Base-by-base conservation (phyloP, 1,139 yeast genomes). In the Blastobotrys capitulatus region DNA sequence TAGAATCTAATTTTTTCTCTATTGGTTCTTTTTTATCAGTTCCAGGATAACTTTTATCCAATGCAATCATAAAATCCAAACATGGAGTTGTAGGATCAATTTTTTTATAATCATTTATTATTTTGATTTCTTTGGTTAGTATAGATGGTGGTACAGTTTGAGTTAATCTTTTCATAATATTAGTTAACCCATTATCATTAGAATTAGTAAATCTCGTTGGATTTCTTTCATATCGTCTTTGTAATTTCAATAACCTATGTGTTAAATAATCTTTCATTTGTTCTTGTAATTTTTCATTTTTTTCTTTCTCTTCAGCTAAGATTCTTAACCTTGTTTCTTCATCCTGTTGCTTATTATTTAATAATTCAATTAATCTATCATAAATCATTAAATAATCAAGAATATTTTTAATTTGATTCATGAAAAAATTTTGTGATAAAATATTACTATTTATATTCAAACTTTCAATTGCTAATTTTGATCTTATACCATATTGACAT, bases 51-150 rank as follows among this genome's bases (percentile, higher is more conserved):
- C 40, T 37, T 10, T 22, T 38, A 31, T 48, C 51, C n/a, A 48
- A 29, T 13, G 51, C 42, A 22, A 48, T 31, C 48, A 48, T 35
- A 13, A 44, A 19, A 2, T 35, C 45, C 16, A 48, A 22, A 6
- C 38, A 42, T 7, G 29, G 29, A n/a, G n/a, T n/a, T n/a, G n/a
- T n/a, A n/a, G n/a, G 25, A 4, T 5, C 25, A 4, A 5, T 7
- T 5, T 7, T 22, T 22, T 22, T 22, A 22, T 5, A 5, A 5
- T 22, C 25, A 22, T 22, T 22, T 5, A 7, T 22, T 22, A 22
- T 22, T 4, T 22, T 22, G 32, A 13, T 29, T 6, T 12, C 9
- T 29, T 29, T 13, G 32, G 12, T 6, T 9, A 29, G 2, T 29
- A 6, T 29, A 12, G 32, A 6, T 29, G 12, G 12, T 6, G 32